These are phyloP conservation scores for Podosphaera fusca DNA, from an alignment of 2,329 filamentous ascomycete genomes.

Conservation along the genomic window DNA sequence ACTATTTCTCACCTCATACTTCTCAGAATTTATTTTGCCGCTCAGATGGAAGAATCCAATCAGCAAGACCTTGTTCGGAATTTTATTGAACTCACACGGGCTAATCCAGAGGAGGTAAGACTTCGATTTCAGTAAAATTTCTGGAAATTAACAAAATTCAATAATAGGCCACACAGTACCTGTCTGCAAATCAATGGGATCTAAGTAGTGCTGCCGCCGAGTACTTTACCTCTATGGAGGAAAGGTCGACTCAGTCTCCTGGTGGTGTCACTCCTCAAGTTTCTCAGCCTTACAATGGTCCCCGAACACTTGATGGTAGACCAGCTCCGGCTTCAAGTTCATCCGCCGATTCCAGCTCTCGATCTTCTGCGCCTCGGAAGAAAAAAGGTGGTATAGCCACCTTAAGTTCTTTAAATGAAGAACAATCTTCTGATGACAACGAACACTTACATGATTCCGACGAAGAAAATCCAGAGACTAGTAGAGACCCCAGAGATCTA, in stretches of 20 bases:
- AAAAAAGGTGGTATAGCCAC: conserved; percentile 30
- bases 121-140: conserved; percentile 2
- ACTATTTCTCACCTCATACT: too few species aligned
- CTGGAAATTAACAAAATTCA: not conserved
- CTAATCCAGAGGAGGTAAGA: conserved; percentile 24
- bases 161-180: conserved; percentile 39
- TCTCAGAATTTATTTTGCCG: not conserved
- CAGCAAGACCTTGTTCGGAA: conserved; percentile 25
- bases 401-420: conserved; percentile 25
- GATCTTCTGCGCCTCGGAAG: conserved; percentile 8
- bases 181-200: conserved; percentile 43
- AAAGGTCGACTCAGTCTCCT: conserved; percentile 21
- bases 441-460: conserved; percentile 28
- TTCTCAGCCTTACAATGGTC: conserved; percentile 29
- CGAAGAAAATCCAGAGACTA: conserved; percentile 29
- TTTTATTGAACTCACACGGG: conserved; percentile 33
- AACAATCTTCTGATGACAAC: conserved; percentile 8
- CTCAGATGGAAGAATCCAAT: conserved; percentile 15
- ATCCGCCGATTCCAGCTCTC: conserved; percentile 10
- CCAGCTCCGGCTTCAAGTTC: conserved; percentile 24
- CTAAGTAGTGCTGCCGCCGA: conserved; percentile 36
- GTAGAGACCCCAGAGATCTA: conserved; percentile 40
- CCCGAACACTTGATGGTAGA: conserved; percentile 37
- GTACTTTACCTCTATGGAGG: conserved; percentile 35
- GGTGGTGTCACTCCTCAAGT: conserved; percentile 15